These are phyloP conservation scores for Trypanosoma brucei DNA, from an alignment of 208 protist genomes.

Conservation along the genomic window DNA sequence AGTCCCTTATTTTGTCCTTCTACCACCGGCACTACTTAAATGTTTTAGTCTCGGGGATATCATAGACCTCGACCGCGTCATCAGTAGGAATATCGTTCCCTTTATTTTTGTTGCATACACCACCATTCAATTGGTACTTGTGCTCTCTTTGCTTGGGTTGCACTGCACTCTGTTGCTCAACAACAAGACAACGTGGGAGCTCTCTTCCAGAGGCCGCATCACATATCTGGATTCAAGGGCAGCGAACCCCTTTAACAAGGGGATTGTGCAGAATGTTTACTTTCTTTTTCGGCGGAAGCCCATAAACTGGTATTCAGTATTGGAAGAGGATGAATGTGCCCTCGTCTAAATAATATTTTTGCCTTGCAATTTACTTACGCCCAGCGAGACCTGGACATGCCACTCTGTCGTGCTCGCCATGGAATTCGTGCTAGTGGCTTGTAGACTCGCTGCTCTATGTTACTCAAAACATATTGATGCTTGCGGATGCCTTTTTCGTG, in stretches of 20 bases:
- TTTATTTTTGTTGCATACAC: conserved; percentile 6
- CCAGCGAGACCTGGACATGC: too few species aligned
- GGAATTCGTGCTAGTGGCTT: too few species aligned
- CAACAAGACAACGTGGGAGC: conserved; percentile 30
- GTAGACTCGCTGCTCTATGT: too few species aligned
- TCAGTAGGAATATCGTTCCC: conserved; percentile 16
- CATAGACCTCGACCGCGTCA: not conserved
- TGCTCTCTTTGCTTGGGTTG: conserved; percentile 8
- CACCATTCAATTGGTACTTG: conserved; percentile 8
- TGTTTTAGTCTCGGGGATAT: conserved; percentile 16
- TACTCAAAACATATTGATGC: too few species aligned
- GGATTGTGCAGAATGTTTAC: conserved; percentile 16
- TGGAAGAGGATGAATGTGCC: conserved; percentile 1
- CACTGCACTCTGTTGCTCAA: conserved; percentile 12
- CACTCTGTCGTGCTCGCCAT: too few species aligned
- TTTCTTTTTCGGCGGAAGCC: conserved; percentile 19
- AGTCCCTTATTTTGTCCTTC: conserved; percentile 6
- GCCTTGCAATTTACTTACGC: too few species aligned
- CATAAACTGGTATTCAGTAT: conserved; percentile 18
- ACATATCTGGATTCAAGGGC: conserved; percentile 18
- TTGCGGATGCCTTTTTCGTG: too few species aligned
- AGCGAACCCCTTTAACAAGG: conserved; percentile 23
- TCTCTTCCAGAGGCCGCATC: conserved; percentile 18
- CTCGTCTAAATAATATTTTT: conserved; percentile 6
- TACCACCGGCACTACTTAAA: conserved; percentile 4